Base-by-base conservation (phyloP, 352 stramenopile genomes). In the Phytophthora multivora region DNA sequence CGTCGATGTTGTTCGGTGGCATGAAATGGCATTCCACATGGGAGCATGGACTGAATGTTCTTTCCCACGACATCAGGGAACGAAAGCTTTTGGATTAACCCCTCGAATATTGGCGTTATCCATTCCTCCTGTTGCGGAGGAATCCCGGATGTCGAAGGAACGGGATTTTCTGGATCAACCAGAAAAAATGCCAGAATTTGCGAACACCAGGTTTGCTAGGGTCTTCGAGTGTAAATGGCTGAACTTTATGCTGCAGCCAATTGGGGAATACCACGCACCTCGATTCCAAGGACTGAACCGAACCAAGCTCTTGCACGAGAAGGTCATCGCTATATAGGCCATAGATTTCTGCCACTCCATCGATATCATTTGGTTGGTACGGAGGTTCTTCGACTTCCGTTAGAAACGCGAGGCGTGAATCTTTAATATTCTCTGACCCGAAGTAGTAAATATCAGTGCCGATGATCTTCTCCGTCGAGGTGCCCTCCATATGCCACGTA, bases 181-280 rank as follows among this genome's bases (percentile, higher is more conserved):
- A 88, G 48, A 39, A 88, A 83, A 39, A 86, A 79, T 8, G 63
- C 71, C 16, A 85, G 21, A 59, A 88, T 84, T 46, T 85, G 38
- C 70, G 70, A 13, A 55, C 40, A 16, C 75, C 75, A 8, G 70
- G 58, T 26, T 67, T 59, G 7, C 31, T 70, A 12, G 53, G 21
- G 43, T 83, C 75, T 9, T 48, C 35, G 9, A 88, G 49, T 59
- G 80, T 53, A 33, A 86, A 86, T 5, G 76, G 72, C 43, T 76
- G 67, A 9, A 88, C 73, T 51, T 69, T 59, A 46, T 86, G 78
- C 51, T 86, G 65, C 16, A 79, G 19, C 2, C 16, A 25, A 45
- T 86, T 88, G 2, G 69, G 66, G 38, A 86, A 84, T 16, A 73
- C 68, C 13, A 86, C 45, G 18, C 62, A 80, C 0, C 76, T 58